These are phyloP conservation scores for Inga laurina DNA, from an alignment of 306 rosid genomes.

Conservation along the genomic window DNA sequence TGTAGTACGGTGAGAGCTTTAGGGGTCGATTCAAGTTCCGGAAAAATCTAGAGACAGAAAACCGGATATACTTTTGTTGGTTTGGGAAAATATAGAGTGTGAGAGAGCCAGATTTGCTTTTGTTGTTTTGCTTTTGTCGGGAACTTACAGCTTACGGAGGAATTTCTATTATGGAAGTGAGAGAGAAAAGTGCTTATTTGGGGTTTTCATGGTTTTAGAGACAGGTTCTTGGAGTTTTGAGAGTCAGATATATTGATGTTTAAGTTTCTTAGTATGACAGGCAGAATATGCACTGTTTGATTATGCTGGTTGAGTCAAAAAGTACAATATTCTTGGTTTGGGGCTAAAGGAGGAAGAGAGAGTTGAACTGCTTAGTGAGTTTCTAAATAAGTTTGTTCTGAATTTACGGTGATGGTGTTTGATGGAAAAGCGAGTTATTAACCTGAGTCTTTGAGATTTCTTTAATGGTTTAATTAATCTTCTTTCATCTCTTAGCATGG, in stretches of 20 bases:
- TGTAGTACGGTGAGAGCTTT: background rate
- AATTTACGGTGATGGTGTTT: background rate
- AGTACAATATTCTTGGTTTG: background rate
- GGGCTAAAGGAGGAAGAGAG: background rate
- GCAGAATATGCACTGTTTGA: background rate
- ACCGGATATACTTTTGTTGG: constrained; percentile 23
- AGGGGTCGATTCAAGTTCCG: constrained; percentile 15
- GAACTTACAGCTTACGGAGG: background rate
- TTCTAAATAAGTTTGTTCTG: background rate
- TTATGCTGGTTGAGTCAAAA: background rate
- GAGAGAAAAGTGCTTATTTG: background rate
- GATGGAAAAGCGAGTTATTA: no score
- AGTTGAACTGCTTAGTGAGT: background rate
- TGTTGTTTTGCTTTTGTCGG: background rate
- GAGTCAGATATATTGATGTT: background rate
- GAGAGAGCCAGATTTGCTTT: constrained; percentile 3
- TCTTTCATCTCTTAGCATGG: constrained; percentile 45
- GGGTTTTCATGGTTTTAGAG: constrained; percentile 12
- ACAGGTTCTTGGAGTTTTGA: constrained; percentile 15
- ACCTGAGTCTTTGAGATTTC: background rate
- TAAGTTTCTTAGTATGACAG: constrained; percentile 9
- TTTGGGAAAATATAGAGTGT: constrained; percentile 25
- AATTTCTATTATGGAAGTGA: background rate
- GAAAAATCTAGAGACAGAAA: constrained; percentile 22
- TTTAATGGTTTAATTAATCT: constrained; percentile 22